Conservation (phyloP, 1,139 yeast species). For the Yamadazyma diospyri region DNA sequence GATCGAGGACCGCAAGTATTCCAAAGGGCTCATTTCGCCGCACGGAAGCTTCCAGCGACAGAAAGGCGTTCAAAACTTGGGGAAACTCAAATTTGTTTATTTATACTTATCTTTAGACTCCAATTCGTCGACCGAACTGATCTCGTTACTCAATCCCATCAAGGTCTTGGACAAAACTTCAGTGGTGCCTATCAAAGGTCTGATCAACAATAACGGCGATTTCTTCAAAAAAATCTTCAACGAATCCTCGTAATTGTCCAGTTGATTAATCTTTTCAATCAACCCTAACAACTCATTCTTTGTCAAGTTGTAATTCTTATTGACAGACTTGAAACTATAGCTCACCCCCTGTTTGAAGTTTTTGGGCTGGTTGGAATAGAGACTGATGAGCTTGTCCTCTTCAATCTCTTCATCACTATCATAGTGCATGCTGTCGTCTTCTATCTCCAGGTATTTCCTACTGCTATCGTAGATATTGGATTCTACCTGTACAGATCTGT, state of each 20-base stretch:
- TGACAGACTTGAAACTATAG: constrained; percentile 70
- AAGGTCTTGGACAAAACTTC: constrained; percentile 83
- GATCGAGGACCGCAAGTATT: too few species aligned
- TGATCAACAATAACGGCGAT: constrained; percentile 73
- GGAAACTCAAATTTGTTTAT: constrained; percentile 3
- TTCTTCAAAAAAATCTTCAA: constrained; percentile 66
- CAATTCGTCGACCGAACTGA: constrained; percentile 55
- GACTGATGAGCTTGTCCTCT: constrained; percentile 55
- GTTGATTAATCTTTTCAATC: constrained; percentile 55
- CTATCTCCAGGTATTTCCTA: constrained; percentile 14
- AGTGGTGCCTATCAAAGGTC: constrained; percentile 92
- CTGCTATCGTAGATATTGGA: constrained; percentile 11
- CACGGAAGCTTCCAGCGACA: too few species aligned
- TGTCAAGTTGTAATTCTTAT: constrained; percentile 65
- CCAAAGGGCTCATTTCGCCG: too few species aligned
- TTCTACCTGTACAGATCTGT: constrained; percentile 8
- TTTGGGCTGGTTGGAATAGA: constrained; percentile 82
- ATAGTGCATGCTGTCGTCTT: constrained; percentile 19
- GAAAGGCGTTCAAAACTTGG: too few species aligned
- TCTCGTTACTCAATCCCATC: constrained; percentile 78
- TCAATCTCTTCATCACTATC: constrained; percentile 30
- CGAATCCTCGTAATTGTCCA: constrained; percentile 65
- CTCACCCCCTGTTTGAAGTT: constrained; percentile 67
- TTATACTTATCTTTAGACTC: constrained; percentile 38
- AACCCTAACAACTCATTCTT: constrained; percentile 59